phyloP scores from a whole-genome alignment of 2,329 filamentous ascomycete species.

The Diplodia intermedia region DNA sequence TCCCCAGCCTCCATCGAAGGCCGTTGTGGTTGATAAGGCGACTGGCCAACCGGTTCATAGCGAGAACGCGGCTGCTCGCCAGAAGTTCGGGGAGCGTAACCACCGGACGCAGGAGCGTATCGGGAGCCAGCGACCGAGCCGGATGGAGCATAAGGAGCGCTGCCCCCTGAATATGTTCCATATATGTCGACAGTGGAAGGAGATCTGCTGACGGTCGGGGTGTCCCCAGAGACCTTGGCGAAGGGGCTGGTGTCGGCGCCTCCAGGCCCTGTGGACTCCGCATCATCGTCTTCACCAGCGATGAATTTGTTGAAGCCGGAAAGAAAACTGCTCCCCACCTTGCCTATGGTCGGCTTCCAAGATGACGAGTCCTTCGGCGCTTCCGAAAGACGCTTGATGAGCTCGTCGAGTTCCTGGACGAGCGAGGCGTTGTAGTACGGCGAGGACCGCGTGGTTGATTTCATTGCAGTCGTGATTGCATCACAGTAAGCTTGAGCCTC shows the following conservation, averaged over 20 bases:
- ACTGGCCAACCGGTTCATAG: slow-evolving; percentile 48
- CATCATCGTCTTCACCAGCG: slow-evolving; percentile 82
- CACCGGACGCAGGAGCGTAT: slow-evolving; percentile 47
- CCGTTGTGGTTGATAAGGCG: slow-evolving; percentile 35
- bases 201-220: slow-evolving; percentile 61
- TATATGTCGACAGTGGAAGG: slow-evolving; percentile 76
- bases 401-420: slow-evolving; percentile 79
- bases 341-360: slow-evolving; percentile 96
- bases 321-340: slow-evolving; percentile 89
- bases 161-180: slow-evolving; percentile 59
- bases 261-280: slow-evolving; percentile 63
- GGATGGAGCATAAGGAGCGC: slow-evolving; percentile 47
- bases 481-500: slow-evolving; percentile 95
- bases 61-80: slow-evolving; percentile 59
- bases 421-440: slow-evolving; percentile 83
- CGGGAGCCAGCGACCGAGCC: slow-evolving; percentile 44
- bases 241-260: slow-evolving; percentile 75
- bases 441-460: slow-evolving; percentile 80
- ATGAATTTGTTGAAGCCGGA: slow-evolving; percentile 97
- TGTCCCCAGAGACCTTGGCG: slow-evolving; percentile 75
- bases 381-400: slow-evolving; percentile 82
- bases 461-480: slow-evolving; percentile 75
- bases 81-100: slow-evolving; percentile 57
- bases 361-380: slow-evolving; percentile 83
- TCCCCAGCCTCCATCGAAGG: slow-evolving; percentile 49